A percentile compares a stretch with the other conserved stretches of the same genome.
These are phyloP conservation scores for Tylopilus rubrobrunneus DNA, from an alignment of 768 basidiomycete genomes.

Conservation along the genomic window DNA sequence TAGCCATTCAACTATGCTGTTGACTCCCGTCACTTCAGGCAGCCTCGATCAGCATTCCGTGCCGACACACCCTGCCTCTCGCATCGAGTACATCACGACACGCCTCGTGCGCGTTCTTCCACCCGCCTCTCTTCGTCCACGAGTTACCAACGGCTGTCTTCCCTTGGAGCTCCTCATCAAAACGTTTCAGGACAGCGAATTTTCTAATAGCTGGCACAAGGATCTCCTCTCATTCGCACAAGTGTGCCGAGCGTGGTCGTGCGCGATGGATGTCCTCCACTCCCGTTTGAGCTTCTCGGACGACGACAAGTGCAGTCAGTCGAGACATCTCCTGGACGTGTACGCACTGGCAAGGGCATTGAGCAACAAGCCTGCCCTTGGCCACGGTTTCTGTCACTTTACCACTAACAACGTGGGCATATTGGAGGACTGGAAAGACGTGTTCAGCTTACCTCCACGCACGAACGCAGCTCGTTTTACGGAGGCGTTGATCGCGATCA, in stretches of 20 bases:
- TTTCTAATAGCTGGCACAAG: constrained; percentile 15
- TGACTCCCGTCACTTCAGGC: constrained; percentile 4
- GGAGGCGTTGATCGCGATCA: constrained; percentile 15
- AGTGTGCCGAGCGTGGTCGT: constrained; percentile 22
- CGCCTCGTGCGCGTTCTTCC: constrained; percentile 20
- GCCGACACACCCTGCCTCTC: constrained; percentile 7
- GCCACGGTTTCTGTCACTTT: constrained; percentile 9
- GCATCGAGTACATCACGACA: constrained; percentile 19
- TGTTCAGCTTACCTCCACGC: not conserved
- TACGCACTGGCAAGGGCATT: constrained; percentile 16
- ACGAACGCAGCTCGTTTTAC: constrained; percentile 8
- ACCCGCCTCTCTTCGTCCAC: not conserved
- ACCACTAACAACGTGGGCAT: constrained; percentile 16
- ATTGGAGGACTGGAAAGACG: constrained; percentile 2
- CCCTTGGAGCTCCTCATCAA: constrained; percentile 21
- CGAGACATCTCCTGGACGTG: constrained; percentile 9
- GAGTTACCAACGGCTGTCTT: constrained; percentile 9
- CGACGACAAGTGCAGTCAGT: not conserved
- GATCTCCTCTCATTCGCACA: constrained; percentile 26
- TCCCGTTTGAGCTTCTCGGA: constrained; percentile 16
- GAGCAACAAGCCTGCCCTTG: constrained; percentile 12
- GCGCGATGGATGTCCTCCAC: constrained; percentile 21
- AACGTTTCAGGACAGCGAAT: constrained; percentile 17
- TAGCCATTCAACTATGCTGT: constrained; percentile 20
- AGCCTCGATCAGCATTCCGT: not conserved